Evolutionary conservation across 2,329 filamentous ascomycete genomes (phyloP).

Genomic region (Mycosphaerella sp.): DNA sequence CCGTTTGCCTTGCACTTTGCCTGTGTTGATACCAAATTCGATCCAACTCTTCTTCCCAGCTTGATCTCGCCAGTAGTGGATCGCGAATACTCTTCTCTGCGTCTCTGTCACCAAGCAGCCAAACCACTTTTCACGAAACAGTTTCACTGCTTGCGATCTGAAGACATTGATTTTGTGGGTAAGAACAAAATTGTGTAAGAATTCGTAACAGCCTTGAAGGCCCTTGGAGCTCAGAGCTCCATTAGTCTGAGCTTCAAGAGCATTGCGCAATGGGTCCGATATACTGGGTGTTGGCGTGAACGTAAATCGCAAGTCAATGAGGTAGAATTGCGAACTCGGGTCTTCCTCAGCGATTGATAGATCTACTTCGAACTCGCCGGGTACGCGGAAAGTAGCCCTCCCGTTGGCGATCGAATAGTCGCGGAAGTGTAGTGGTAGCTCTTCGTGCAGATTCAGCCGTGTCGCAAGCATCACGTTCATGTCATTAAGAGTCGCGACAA

Average conservation of each 20-base stretch:
- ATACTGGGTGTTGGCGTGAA: constrained; percentile 64
- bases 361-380: constrained; percentile 85
- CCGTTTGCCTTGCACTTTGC: constrained; percentile 34
- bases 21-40: constrained; percentile 72
- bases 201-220: constrained; percentile 72
- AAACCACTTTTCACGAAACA: constrained; percentile 67
- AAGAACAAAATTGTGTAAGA: constrained; percentile 78
- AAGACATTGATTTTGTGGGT: constrained; percentile 86
- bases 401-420: constrained; percentile 75
- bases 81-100: constrained; percentile 70
- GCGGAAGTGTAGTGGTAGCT: constrained; percentile 69
- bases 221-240: constrained; percentile 62
- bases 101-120: constrained; percentile 70
- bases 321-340: constrained; percentile 77
- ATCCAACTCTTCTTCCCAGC: constrained; percentile 79
- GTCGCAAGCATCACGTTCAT: constrained; percentile 78
- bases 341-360: constrained; percentile 85
- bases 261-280: constrained; percentile 53
- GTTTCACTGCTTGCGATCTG: constrained; percentile 64
- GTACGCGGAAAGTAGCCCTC: constrained; percentile 80
- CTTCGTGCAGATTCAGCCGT: constrained; percentile 77
- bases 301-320: constrained; percentile 81
- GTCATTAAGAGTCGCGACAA: constrained; percentile 67
- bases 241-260: constrained; percentile 68
- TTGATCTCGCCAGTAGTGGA: constrained; percentile 83